Evolutionary conservation across 106 monocot species (phyloP), one percentile per base, ranked within the genome.

Genomic region (Acanthochlamys bracteata): DNA sequence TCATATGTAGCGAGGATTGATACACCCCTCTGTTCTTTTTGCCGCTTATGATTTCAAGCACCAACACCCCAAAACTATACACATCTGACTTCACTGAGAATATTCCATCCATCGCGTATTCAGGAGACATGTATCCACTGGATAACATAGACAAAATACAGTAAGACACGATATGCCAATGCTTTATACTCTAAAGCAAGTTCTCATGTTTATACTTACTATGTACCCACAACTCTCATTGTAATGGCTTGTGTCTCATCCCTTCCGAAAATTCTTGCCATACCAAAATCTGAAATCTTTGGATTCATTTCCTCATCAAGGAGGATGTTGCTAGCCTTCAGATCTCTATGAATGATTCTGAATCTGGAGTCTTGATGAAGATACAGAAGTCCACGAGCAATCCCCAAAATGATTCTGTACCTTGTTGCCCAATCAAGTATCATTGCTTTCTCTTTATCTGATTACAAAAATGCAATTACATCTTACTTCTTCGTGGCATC

Each of bases 101-200:
- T 0, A 74, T 43, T 26, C 79, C 79, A 27, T 79, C 42, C 66
- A 79, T 74, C 8, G 70, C 74, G 46, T 79, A 79, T 42, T 79
- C 79, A 14, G 74, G 79, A 33, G 79, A 74, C 74, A 79, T 79
- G 25, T 79, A 79, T 14, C 79, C 79, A 26, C 79, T 79, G 66
- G 24, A 54, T 49, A 12, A 49, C 17, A 49, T 3, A 49, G 49
- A 49, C 49, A 49, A 49, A 49, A 14, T 14, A 2, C 9, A 4
- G 12, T 49, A 49, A 49, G 1, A 49, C 9, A 14, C 9, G 49
- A 1, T 49, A 49, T 1, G 17, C 9, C 2, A 2, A 49, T 49
- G 9, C 10, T 49, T 10, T 4, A 9, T 10, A 14, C 17, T 49
- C 10, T 1, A 33, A 33, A 33, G 33, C 33, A 33, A 33, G 33